phyloP scores from a whole-genome alignment of 2,329 filamentous ascomycete genomes.

The Rhytidhysteron rufulum region DNA sequence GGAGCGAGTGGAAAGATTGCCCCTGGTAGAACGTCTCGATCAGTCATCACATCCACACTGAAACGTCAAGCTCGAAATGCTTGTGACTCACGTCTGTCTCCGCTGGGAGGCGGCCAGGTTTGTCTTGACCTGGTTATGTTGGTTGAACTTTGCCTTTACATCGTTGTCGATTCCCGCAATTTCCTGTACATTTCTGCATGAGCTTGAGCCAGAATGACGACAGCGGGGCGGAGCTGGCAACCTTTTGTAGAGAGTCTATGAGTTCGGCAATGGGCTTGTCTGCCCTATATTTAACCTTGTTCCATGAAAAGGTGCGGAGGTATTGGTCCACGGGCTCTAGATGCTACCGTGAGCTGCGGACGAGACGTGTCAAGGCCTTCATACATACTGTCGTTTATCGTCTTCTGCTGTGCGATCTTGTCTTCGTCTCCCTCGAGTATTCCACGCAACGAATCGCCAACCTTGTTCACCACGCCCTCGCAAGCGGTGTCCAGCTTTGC shows the following conservation, averaged over 20 bases:
- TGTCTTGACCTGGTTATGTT: conserved; percentile 89
- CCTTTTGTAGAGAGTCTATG: conserved; percentile 84
- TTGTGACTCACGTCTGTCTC: conserved; percentile 72
- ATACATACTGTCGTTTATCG: conserved; percentile 82
- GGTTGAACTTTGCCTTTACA: conserved; percentile 88
- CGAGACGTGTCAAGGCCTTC: background rate
- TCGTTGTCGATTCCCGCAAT: conserved; percentile 90
- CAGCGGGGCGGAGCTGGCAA: conserved; percentile 28
- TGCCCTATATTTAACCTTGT: conserved; percentile 93
- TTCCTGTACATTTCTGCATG: conserved; percentile 54
- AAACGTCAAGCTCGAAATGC: no score
- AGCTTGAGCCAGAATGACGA: background rate
- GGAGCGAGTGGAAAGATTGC: conserved; percentile 91
- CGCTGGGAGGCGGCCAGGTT: conserved; percentile 77
- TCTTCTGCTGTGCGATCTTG: conserved; percentile 81
- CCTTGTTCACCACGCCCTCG: conserved; percentile 79
- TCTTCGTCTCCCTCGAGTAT: conserved; percentile 82
- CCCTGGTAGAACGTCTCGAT: no score
- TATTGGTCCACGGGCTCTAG: conserved; percentile 95
- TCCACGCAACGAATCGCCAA: conserved; percentile 77
- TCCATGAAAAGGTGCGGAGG: conserved; percentile 85
- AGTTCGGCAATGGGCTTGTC: conserved; percentile 87
- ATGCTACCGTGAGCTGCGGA: conserved; percentile 7
- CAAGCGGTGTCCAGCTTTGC: conserved; percentile 80
- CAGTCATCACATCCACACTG: no score